Percentiles rank a stretch among this genome's conserved stretches.
Conservation (phyloP, 2,329 filamentous ascomycete genomes). For the Sclerotinia sclerotiorum region DNA sequence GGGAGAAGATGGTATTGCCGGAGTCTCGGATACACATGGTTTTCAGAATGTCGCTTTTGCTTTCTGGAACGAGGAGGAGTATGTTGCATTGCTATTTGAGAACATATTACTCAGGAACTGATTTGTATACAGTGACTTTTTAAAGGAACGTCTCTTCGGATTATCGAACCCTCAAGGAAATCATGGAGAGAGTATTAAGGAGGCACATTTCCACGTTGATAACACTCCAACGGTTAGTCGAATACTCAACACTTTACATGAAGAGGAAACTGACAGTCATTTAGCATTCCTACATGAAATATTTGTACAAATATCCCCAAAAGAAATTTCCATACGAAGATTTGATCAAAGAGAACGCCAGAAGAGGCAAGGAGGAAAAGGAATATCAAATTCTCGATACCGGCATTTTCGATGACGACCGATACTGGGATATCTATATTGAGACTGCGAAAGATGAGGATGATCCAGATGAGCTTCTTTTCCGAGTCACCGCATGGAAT, state of each 20-base stretch:
- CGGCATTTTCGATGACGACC: conserved; percentile 80
- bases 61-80: conserved; percentile 99
- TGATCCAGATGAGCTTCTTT: conserved; percentile 86
- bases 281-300: conserved; percentile 98
- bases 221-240: conserved; percentile 66
- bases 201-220: conserved; percentile 93
- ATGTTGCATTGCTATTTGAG: conserved; percentile 38
- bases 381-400: conserved; percentile 95
- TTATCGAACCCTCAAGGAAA: conserved; percentile 96
- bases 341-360: conserved; percentile 79
- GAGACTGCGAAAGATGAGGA: conserved; percentile 94
- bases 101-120: conserved; percentile 39
- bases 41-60: conserved; percentile 90
- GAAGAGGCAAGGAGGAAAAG: conserved; percentile 69
- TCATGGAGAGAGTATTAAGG: conserved; percentile 95
- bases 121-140: conserved; percentile 66
- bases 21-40: conserved; percentile 89
- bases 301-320: conserved; percentile 96
- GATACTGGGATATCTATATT: conserved; percentile 97
- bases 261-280: conserved; percentile 25
- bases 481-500: conserved; percentile 96
- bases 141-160: conserved; percentile 94
- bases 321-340: conserved; percentile 89
- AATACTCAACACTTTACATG: neutral
- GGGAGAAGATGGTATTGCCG: conserved; percentile 96